These are phyloP conservation scores for Myriosclerotinia scirpicola DNA, from an alignment of 2,329 filamentous ascomycete species.

Conservation along the genomic window DNA sequence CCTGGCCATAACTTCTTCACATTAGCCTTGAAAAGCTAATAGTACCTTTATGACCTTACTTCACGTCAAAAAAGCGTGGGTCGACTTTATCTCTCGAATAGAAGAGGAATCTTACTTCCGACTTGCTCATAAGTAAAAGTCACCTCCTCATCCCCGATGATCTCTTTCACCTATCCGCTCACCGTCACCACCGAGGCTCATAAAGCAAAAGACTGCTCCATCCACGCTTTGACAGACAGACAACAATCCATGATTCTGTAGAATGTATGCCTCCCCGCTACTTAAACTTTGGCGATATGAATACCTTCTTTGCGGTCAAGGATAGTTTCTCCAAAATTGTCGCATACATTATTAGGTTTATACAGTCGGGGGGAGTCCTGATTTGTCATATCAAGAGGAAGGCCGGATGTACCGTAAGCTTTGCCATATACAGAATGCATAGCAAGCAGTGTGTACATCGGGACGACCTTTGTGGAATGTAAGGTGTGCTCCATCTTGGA, in stretches of 20 bases:
- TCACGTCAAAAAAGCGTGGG: background rate
- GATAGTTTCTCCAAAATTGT: constrained; percentile 53
- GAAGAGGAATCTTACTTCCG: constrained; percentile 44
- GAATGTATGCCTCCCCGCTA: constrained; percentile 49
- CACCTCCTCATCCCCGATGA: constrained; percentile 66
- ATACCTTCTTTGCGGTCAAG: constrained; percentile 52
- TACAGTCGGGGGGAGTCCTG: constrained; percentile 57
- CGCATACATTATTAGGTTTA: constrained; percentile 43
- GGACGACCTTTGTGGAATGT: constrained; percentile 55
- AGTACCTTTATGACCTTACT: constrained; percentile 50
- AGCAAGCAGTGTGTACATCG: constrained; percentile 56
- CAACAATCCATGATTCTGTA: constrained; percentile 55
- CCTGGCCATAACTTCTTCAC: constrained; percentile 53
- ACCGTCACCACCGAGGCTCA: constrained; percentile 58
- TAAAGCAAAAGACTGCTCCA: constrained; percentile 54
- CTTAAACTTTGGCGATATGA: constrained; percentile 50
- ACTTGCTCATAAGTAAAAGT: constrained; percentile 64
- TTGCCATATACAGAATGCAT: constrained; percentile 58
- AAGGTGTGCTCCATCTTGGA: background rate
- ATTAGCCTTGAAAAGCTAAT: constrained; percentile 54
- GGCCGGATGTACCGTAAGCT: constrained; percentile 48
- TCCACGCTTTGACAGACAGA: constrained; percentile 49
- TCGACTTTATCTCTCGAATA: background rate
- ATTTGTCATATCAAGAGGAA: constrained; percentile 55
- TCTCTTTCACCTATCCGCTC: constrained; percentile 56